These are phyloP conservation scores for Lactarius pseudohatsudake DNA, from an alignment of 768 basidiomycete species.

Conservation along the genomic window DNA sequence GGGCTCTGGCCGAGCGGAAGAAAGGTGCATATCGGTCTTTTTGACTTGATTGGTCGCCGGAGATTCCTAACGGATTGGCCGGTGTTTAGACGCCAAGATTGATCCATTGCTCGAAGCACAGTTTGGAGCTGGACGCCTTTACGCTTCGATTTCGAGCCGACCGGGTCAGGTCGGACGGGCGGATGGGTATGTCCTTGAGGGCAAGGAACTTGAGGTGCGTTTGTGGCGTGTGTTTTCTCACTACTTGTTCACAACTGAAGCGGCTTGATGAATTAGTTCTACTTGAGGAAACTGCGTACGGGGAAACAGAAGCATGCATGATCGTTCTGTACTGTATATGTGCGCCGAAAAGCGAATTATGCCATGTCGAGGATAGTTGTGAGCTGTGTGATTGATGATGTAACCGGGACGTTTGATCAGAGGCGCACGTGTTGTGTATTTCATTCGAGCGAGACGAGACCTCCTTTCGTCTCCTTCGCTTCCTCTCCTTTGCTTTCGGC, in stretches of 20 bases:
- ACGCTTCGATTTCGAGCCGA: slow-evolving; percentile 89
- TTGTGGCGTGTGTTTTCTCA: not conserved
- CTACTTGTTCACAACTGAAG: not conserved
- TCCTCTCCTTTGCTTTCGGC: not conserved
- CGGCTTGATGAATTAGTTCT: slow-evolving; percentile 62
- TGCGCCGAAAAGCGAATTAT: not conserved
- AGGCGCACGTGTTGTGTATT: not conserved
- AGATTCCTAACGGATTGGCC: slow-evolving; percentile 15
- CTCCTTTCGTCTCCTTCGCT: slow-evolving; percentile 9
- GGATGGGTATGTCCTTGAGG: slow-evolving; percentile 97
- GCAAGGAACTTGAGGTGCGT: slow-evolving; percentile 94
- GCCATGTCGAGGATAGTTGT: not conserved
- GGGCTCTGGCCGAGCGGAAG: slow-evolving; percentile 84
- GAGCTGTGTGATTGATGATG: slow-evolving; percentile 2
- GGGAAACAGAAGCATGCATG: slow-evolving; percentile 94
- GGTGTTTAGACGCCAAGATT: slow-evolving; percentile 74
- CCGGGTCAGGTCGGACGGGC: slow-evolving; percentile 96
- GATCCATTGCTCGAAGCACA: slow-evolving; percentile 87
- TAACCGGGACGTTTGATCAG: not conserved
- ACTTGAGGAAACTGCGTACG: slow-evolving; percentile 88
- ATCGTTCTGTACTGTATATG: slow-evolving; percentile 2
- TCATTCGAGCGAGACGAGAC: not conserved
- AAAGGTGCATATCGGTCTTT: slow-evolving; percentile 56
- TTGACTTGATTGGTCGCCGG: slow-evolving; percentile 5
- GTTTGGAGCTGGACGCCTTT: slow-evolving; percentile 93